Conservation (phyloP, 2,329 filamentous ascomycete species). For the Apiospora saccharicola region DNA sequence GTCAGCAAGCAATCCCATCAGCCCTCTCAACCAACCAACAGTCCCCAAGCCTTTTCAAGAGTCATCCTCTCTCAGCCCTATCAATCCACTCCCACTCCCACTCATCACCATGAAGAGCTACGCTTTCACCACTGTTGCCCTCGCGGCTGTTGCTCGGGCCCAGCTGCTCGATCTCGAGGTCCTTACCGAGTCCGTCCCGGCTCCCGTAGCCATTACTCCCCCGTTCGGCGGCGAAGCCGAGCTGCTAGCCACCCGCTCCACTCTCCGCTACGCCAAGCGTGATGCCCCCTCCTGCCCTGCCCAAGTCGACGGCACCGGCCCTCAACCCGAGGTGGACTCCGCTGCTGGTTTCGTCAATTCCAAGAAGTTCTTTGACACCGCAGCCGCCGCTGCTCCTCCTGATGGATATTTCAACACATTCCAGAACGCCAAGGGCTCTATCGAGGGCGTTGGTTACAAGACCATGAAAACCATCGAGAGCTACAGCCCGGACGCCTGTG, state of each 20-base stretch:
- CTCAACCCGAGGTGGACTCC: constrained; percentile 35
- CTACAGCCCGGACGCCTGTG: constrained; percentile 27
- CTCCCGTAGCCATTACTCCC: neutral
- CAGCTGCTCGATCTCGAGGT: neutral
- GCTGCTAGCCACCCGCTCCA: neutral
- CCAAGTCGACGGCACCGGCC: constrained; percentile 39
- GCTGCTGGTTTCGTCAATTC: constrained; percentile 39
- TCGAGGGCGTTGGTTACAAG: constrained; percentile 26
- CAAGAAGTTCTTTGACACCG: constrained; percentile 32
- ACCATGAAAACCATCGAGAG: constrained; percentile 22
- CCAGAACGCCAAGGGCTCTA: constrained; percentile 35
- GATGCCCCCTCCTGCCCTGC: constrained; percentile 32
- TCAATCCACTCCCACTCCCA: neutral
- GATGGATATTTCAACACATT: constrained; percentile 44
- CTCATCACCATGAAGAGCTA: constrained; percentile 10
- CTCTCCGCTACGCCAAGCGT: constrained; percentile 1
- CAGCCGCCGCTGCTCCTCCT: constrained; percentile 38
- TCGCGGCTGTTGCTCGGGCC: constrained; percentile 13
- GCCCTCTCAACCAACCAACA: neutral
- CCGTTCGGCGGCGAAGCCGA: neutral
- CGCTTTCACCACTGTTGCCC: constrained; percentile 1
- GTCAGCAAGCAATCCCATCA: constrained; percentile 4
- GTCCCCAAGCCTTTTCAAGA: neutral
- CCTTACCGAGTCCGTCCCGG: neutral
- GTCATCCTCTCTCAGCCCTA: neutral